Conservation (phyloP, 2,329 filamentous ascomycete species). For the Neonectria sp. region DNA sequence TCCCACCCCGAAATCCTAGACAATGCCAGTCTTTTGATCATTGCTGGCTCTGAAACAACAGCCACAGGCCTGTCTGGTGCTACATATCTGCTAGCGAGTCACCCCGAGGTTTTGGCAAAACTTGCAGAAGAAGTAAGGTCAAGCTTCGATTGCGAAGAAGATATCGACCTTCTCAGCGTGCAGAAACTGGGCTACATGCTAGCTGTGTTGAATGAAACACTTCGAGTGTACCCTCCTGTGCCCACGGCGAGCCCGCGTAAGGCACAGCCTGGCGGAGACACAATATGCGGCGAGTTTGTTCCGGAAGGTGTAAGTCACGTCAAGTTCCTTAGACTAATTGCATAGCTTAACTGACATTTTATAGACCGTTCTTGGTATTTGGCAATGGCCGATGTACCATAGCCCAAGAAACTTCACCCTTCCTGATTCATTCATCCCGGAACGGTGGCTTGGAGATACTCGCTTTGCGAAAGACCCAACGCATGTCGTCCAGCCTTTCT, state of each 20-base stretch:
- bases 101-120: slow-evolving; percentile 49
- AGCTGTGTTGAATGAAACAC: slow-evolving; percentile 26
- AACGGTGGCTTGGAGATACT: slow-evolving; percentile 21
- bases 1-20: neutral
- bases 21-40: slow-evolving; percentile 38
- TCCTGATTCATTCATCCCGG: slow-evolving; percentile 19
- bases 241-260: slow-evolving; percentile 16
- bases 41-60: slow-evolving; percentile 53
- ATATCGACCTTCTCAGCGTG: slow-evolving; percentile 32
- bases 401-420: slow-evolving; percentile 19
- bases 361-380: slow-evolving; percentile 14
- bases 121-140: slow-evolving; percentile 53
- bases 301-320: neutral
- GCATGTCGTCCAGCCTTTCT: slow-evolving; percentile 24
- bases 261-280: slow-evolving; percentile 2
- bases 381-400: slow-evolving; percentile 28
- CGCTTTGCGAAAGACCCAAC: slow-evolving; percentile 7
- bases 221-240: slow-evolving; percentile 30
- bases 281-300: slow-evolving; percentile 6
- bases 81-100: slow-evolving; percentile 47
- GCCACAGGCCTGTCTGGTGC: slow-evolving; percentile 48
- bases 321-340: neutral
- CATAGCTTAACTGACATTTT: neutral
- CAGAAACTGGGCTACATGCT: slow-evolving; percentile 27
- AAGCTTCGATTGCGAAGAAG: slow-evolving; percentile 21